These are phyloP conservation scores for Fusarium annulatum DNA, from an alignment of 2,329 filamentous ascomycete species.

Conservation along the genomic window DNA sequence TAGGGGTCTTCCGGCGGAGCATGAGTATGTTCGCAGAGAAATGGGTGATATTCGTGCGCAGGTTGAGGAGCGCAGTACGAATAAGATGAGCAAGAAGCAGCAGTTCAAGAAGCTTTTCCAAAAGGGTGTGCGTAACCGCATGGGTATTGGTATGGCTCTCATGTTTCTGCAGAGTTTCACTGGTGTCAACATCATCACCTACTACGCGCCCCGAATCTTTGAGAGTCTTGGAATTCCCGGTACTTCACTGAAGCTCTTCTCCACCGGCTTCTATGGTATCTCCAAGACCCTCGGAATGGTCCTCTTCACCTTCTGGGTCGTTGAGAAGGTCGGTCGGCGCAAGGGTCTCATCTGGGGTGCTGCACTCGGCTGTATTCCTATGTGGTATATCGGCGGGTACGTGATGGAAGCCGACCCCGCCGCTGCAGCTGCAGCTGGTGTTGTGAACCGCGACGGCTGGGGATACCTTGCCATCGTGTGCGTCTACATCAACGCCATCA, in stretches of 20 bases:
- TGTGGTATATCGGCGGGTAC: constrained; percentile 55
- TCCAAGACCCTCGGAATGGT: constrained; percentile 52
- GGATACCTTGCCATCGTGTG: constrained; percentile 59
- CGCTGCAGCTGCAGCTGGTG: constrained; percentile 56
- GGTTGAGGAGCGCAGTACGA: constrained; percentile 59
- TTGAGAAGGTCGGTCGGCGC: constrained; percentile 60
- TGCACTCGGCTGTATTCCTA: constrained; percentile 52
- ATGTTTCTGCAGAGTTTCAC: constrained; percentile 52
- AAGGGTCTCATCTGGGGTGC: constrained; percentile 57
- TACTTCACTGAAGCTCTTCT: constrained; percentile 49
- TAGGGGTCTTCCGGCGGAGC: constrained; percentile 49
- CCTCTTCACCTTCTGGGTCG: constrained; percentile 57
- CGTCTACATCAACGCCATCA: constrained; percentile 56
- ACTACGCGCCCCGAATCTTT: constrained; percentile 59
- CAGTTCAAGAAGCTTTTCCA: constrained; percentile 50
- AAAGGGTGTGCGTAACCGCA: constrained; percentile 49
- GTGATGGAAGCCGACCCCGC: constrained; percentile 49
- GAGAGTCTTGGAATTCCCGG: constrained; percentile 51
- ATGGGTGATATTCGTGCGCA: constrained; percentile 68
- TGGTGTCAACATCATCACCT: constrained; percentile 69
- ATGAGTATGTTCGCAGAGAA: constrained; percentile 57
- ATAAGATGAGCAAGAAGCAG: constrained; percentile 44
- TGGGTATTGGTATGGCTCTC: constrained; percentile 64
- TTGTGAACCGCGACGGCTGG: constrained; percentile 55
- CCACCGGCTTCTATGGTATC: constrained; percentile 56